Percentiles rank a stretch among this genome's conserved stretches.
Evolutionary conservation across 2,329 filamentous ascomycete genomes (phyloP).

Genomic region (Cordyceps cateniannulata): DNA sequence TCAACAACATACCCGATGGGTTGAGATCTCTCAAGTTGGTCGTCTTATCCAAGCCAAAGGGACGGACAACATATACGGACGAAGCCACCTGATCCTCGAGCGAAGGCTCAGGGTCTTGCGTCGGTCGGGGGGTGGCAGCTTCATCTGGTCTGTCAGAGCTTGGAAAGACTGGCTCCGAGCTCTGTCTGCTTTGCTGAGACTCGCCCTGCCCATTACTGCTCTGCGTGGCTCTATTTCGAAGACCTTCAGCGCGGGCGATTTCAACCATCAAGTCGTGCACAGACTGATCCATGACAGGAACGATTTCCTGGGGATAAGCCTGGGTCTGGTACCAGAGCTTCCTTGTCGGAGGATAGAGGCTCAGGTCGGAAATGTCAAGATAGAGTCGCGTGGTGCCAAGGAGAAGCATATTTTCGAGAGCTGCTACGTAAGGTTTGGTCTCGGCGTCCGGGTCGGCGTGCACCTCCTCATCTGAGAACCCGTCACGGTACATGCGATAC

Average conservation of each 20-base stretch:
- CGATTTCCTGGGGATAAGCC: constrained; percentile 90
- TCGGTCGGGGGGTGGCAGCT: constrained; percentile 29
- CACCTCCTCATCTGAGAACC: constrained; percentile 71
- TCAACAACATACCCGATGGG: constrained; percentile 56
- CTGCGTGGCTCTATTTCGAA: constrained; percentile 58
- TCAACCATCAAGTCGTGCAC: constrained; percentile 93
- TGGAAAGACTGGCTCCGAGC: constrained; percentile 70
- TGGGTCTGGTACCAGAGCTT: constrained; percentile 96
- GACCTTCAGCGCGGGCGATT: constrained; percentile 73
- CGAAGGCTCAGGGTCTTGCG: constrained; percentile 44
- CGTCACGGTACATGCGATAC: constrained; percentile 87
- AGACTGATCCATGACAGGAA: constrained; percentile 91
- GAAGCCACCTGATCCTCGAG: constrained; percentile 77
- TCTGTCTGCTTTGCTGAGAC: constrained; percentile 44
- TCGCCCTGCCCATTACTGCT: constrained; percentile 43
- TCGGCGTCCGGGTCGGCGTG: constrained; percentile 63
- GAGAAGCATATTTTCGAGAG: constrained; percentile 85
- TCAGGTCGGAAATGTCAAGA: constrained; percentile 81
- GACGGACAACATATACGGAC: constrained; percentile 76
- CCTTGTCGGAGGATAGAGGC: constrained; percentile 82
- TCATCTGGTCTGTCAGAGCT: constrained; percentile 67
- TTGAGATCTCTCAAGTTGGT: constrained; percentile 93
- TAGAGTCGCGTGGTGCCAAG: constrained; percentile 81
- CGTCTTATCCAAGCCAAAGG: constrained; percentile 78
- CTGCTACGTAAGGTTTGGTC: constrained; percentile 74